These are phyloP conservation scores for Physcia stellaris DNA, from an alignment of 495 filamentous ascomycete genomes.

Conservation along the genomic window DNA sequence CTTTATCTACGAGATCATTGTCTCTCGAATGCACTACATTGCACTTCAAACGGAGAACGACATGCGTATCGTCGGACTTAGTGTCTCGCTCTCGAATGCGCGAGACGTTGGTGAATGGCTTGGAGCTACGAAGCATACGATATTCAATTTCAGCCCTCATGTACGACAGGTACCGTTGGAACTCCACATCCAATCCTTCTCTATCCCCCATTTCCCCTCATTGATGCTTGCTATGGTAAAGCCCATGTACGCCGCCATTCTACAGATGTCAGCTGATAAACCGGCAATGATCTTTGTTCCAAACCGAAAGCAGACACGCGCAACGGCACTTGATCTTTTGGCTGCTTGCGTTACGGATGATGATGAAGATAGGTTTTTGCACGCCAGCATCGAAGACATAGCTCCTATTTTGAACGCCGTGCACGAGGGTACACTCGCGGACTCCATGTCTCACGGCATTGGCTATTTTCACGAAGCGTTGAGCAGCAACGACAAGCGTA, in stretches of 20 bases:
- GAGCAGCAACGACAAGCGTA: conserved; percentile 74
- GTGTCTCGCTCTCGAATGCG: conserved; percentile 84
- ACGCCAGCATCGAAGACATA: conserved; percentile 68
- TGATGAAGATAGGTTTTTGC: conserved; percentile 85
- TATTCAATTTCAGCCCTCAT: conserved; percentile 95
- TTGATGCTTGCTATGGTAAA: conserved; percentile 98
- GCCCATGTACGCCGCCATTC: conserved; percentile 73
- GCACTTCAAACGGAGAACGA: conserved; percentile 72
- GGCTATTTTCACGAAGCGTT: conserved; percentile 96
- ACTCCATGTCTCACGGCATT: conserved; percentile 89
- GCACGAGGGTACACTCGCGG: conserved; percentile 73
- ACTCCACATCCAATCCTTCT: conserved; percentile 89
- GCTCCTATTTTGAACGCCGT: conserved; percentile 66
- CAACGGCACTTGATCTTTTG: conserved; percentile 80
- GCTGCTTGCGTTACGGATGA: conserved; percentile 75
- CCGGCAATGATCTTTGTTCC: conserved; percentile 86
- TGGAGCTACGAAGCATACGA: conserved; percentile 94
- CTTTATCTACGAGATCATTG: conserved; percentile 87
- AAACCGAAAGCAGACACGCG: conserved; percentile 78
- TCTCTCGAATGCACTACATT: conserved; percentile 96
- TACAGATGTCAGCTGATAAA: conserved; percentile 74
- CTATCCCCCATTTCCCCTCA: conserved; percentile 92
- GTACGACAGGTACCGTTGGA: conserved; percentile 78
- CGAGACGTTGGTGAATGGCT: conserved; percentile 97
- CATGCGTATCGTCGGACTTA: conserved; percentile 80